These are phyloP conservation scores for Amesomyces nigricolor DNA, from an alignment of 2,329 filamentous ascomycete genomes.

Conservation along the genomic window DNA sequence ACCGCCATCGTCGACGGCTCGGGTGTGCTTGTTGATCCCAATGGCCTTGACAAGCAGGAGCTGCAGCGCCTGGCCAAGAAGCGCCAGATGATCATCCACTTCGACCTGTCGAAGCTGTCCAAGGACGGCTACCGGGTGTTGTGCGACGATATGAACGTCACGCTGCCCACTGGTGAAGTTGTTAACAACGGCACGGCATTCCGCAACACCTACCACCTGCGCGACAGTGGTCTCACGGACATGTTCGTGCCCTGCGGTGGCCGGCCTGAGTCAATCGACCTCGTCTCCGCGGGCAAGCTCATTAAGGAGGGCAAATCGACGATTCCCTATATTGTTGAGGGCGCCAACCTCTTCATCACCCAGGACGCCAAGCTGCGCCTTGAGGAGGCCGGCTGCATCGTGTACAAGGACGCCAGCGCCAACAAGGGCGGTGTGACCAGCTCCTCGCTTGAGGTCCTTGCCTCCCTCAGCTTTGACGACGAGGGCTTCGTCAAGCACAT, in stretches of 20 bases:
- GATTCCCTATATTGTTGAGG: slow-evolving; percentile 94
- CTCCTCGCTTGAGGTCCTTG: slow-evolving; percentile 91
- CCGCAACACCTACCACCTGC: slow-evolving; percentile 95
- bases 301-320: slow-evolving; percentile 83
- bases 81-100: slow-evolving; percentile 85
- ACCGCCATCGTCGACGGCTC: slow-evolving; percentile 92
- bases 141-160: slow-evolving; percentile 84
- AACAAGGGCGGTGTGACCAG: slow-evolving; percentile 99
- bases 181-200: slow-evolving; percentile 89
- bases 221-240: slow-evolving; percentile 70
- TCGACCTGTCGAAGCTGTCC: slow-evolving; percentile 79
- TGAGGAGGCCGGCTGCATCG: slow-evolving; percentile 87
- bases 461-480: slow-evolving; percentile 91
- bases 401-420: slow-evolving; percentile 96
- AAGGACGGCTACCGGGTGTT: slow-evolving; percentile 84
- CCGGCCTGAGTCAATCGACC: slow-evolving; percentile 91
- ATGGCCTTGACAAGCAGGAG: slow-evolving; percentile 80
- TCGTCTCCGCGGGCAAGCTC: slow-evolving; percentile 77
- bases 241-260: slow-evolving; percentile 94
- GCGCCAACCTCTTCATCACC: slow-evolving; percentile 97
- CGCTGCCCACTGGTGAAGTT: slow-evolving; percentile 79
- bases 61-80: slow-evolving; percentile 77
- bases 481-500: slow-evolving; percentile 84
- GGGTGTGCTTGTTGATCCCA: slow-evolving; percentile 88
- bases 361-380: slow-evolving; percentile 95